phyloP scores from a whole-genome alignment of 768 basidiomycete genomes.

The Hericium coralloides region DNA sequence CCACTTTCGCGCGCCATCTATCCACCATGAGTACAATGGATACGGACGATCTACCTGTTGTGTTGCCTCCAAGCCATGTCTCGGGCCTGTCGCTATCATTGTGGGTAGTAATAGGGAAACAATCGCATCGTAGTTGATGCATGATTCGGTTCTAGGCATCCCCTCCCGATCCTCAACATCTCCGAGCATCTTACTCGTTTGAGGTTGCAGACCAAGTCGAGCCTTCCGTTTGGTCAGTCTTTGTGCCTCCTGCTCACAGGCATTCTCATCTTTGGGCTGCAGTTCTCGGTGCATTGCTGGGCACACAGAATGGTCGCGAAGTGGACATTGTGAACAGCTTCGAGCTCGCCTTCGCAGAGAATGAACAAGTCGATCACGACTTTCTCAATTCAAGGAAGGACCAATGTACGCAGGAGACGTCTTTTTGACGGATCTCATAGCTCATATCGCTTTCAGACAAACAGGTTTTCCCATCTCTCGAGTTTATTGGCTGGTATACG shows the following conservation, averaged over 20 bases:
- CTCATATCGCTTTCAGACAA: slow-evolving; percentile 54
- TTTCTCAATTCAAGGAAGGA: slow-evolving; percentile 79
- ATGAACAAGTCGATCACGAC: slow-evolving; percentile 62
- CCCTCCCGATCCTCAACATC: slow-evolving; percentile 91
- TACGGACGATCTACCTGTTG: slow-evolving; percentile 67
- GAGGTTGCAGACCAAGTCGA: slow-evolving; percentile 59
- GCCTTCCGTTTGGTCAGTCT: slow-evolving; percentile 54
- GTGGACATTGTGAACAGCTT: slow-evolving; percentile 98
- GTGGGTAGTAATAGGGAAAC: slow-evolving; percentile 32
- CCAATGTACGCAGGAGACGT: slow-evolving; percentile 56
- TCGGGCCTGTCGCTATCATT: slow-evolving; percentile 70
- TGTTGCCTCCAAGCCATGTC: slow-evolving; percentile 59
- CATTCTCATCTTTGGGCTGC: neutral
- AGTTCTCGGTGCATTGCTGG: slow-evolving; percentile 92
- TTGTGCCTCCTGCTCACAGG: neutral
- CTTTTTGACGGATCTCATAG: too few relatives aligned
- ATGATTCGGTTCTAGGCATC: slow-evolving; percentile 54
- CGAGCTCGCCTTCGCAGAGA: slow-evolving; percentile 66
- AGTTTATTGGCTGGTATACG: slow-evolving; percentile 98
- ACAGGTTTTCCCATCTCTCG: slow-evolving; percentile 95
- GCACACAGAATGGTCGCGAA: slow-evolving; percentile 89
- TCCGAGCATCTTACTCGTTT: slow-evolving; percentile 90
- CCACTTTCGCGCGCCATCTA: neutral
- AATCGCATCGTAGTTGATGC: slow-evolving; percentile 13
- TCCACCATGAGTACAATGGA: slow-evolving; percentile 55